Conservation (phyloP, 2,329 filamentous ascomycete species). For the Cytospora paraplurivora region DNA sequence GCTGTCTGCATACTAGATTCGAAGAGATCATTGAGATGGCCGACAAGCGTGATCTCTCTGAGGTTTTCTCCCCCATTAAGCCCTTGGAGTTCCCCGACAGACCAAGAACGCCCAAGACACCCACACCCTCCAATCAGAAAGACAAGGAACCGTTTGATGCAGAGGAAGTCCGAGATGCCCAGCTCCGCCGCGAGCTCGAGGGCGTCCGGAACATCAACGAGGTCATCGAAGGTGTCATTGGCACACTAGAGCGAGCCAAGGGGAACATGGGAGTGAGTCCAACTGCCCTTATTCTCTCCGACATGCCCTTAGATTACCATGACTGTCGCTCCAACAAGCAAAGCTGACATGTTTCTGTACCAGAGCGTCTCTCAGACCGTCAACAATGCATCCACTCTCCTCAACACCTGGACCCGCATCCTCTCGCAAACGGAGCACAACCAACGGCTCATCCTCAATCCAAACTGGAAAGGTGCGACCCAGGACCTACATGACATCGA, state of each 20-base stretch:
- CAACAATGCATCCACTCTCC: constrained; percentile 80
- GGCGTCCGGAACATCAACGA: constrained; percentile 84
- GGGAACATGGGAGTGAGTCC: constrained; percentile 72
- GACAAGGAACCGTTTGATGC: constrained; percentile 56
- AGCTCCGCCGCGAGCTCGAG: constrained; percentile 76
- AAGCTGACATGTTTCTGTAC: constrained; percentile 25
- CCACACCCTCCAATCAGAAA: constrained; percentile 30
- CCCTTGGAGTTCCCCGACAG: constrained; percentile 36
- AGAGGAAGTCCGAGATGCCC: constrained; percentile 70
- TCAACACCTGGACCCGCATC: constrained; percentile 95
- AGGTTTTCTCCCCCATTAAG: constrained; percentile 42
- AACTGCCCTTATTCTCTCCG: background rate
- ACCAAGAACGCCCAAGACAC: constrained; percentile 41
- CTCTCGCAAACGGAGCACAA: constrained; percentile 97
- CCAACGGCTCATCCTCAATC: constrained; percentile 85
- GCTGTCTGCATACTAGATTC: no score
- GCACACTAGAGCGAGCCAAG: constrained; percentile 70
- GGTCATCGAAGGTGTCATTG: constrained; percentile 77
- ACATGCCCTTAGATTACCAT: background rate
- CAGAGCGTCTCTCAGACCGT: constrained; percentile 86
- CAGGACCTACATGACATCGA: constrained; percentile 87
- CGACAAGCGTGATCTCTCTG: constrained; percentile 46
- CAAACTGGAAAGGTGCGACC: constrained; percentile 84
- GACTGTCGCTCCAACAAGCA: background rate
- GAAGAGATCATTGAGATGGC: constrained; percentile 41